These are phyloP conservation scores for Cyberlindnera mycetangii DNA, from an alignment of 805 yeast species.

Conservation along the genomic window DNA sequence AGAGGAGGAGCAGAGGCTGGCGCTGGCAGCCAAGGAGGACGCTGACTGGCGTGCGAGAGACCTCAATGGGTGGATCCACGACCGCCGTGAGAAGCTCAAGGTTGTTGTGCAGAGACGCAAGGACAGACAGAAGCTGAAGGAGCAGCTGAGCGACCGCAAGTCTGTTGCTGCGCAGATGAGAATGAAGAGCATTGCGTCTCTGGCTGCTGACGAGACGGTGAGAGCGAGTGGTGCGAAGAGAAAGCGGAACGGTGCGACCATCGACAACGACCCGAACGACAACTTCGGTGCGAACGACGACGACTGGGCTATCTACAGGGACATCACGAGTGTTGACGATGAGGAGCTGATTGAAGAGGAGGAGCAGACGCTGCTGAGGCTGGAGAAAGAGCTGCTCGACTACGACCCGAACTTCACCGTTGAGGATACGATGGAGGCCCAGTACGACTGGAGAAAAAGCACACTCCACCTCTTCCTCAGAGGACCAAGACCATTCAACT, in stretches of 20 bases:
- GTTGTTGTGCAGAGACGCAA: constrained; percentile 57
- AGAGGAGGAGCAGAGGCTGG: constrained; percentile 55
- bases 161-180: constrained; percentile 89
- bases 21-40: constrained; percentile 63
- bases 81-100: constrained; percentile 60
- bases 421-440: constrained; percentile 80
- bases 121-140: constrained; percentile 66
- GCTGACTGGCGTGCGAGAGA: constrained; percentile 74
- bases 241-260: constrained; percentile 58
- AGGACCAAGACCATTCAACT: constrained; percentile 85
- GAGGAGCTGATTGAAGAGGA: constrained; percentile 81
- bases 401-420: constrained; percentile 82
- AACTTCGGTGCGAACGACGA: constrained; percentile 94
- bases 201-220: constrained; percentile 68
- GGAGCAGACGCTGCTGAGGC: constrained; percentile 49
- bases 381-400: constrained; percentile 76
- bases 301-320: constrained; percentile 91
- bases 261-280: constrained; percentile 89
- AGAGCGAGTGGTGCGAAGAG: constrained; percentile 35
- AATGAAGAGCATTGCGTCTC: constrained; percentile 85
- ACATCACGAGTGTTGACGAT: constrained; percentile 70
- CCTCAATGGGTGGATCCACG: constrained; percentile 74
- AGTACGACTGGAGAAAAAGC: constrained; percentile 82
- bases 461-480: constrained; percentile 78
- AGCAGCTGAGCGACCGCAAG: constrained; percentile 81